phyloP scores from a whole-genome alignment of 2,329 filamentous ascomycete genomes.

The Stagonosporopsis vannaccii region DNA sequence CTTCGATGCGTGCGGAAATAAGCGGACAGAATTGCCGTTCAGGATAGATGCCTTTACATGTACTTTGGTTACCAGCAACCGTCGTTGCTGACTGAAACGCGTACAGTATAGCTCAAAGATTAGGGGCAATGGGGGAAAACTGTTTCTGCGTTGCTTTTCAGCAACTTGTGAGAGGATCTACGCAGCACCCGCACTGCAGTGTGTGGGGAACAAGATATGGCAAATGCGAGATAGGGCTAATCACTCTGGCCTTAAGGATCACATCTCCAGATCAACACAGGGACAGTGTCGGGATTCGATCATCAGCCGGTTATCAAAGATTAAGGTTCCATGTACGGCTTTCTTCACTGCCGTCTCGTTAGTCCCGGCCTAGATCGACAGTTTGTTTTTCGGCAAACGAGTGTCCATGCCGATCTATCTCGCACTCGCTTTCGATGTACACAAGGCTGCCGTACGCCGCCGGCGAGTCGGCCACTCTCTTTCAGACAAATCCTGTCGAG shows the following conservation, averaged over 20 bases:
- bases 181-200: background rate
- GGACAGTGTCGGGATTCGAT: too few relatives aligned
- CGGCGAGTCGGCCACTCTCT: background rate
- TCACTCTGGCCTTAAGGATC: background rate
- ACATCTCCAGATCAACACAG: background rate
- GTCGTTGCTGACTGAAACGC: too few relatives aligned
- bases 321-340: background rate
- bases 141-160: background rate
- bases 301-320: too few relatives aligned
- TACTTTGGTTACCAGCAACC: too few relatives aligned
- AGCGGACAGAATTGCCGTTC: too few relatives aligned
- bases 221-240: background rate
- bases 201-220: conserved; percentile 1
- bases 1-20: too few relatives aligned
- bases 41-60: background rate
- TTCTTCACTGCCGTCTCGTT: background rate
- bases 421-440: background rate
- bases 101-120: background rate
- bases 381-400: background rate
- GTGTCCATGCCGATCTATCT: conserved; percentile 6
- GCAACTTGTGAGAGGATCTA: background rate
- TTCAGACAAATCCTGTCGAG: background rate
- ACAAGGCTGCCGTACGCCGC: background rate
- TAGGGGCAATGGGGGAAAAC: background rate
- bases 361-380: background rate